Evolutionary conservation across 2,329 filamentous ascomycete genomes (phyloP), one percentile per base, ranked within the genome.

Genomic region (Ophiostoma populinum): DNA sequence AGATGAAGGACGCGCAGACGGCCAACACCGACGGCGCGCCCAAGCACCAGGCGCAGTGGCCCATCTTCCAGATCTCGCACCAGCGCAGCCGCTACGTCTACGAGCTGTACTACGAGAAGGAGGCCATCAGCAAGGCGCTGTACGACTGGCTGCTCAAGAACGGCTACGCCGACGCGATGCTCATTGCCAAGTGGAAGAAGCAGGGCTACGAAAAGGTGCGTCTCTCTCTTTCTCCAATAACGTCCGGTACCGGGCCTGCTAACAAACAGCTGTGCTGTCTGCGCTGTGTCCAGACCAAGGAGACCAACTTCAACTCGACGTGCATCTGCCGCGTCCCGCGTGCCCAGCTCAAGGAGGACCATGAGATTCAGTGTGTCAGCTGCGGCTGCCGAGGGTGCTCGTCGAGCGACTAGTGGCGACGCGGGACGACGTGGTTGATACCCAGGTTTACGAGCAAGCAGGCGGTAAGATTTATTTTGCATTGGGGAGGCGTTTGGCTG

Each of bases 101-200:
- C 62, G 90, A 95, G 52, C 67, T 98, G 32, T 95, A 94, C 62
- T 98, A 95, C 59, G 79, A 92, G 56, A 93, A 94, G 59, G 82
- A 94, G 58, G 87, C 87, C 34, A 95, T 98, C 54, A 80, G 73
- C 56, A 87, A 80, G 59, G 65, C 77, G 56, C 65, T 98, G 15
- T 98, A 98, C 57, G 90, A 95, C 47, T 98, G 82, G 77, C 62
- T 95, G 44, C 62, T 98, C 40, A 98, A 98, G 69, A 94, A 98
- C 52, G 76, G 77, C 33, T 95, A 98, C 54, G 90, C 86, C 5
- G 90, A 98, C 57, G 74, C 81, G 30, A 90, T 86, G 62, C 62
- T 98, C 51, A 95, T 98, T 51, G 90, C 90, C 11, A 98, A 98
- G 62, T 98, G 90, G 90, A 98, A 98, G 72, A 98, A 98, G 63